phyloP scores from a whole-genome alignment of 2,329 filamentous ascomycete species.

The Sporothrix euskadiensis region DNA sequence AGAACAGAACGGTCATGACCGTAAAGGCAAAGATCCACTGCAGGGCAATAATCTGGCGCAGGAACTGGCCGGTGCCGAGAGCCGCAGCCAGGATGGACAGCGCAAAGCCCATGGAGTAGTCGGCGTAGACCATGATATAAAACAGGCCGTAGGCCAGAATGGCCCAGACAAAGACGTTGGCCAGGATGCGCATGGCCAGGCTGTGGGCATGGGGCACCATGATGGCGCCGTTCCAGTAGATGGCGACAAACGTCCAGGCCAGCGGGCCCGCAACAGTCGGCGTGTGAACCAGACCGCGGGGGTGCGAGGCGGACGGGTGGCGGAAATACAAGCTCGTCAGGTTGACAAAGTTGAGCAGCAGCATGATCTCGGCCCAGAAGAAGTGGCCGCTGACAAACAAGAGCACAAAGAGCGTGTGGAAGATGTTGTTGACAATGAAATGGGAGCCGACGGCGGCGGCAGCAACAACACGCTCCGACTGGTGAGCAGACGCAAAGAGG shows the following conservation, averaged over 20 bases:
- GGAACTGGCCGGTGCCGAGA: conserved; percentile 76
- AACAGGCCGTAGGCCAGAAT: conserved; percentile 74
- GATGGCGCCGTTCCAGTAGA: conserved; percentile 88
- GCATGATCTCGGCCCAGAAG: conserved; percentile 71
- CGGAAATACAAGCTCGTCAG: conserved; percentile 77
- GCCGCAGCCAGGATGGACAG: conserved; percentile 72
- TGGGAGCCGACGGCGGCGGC: conserved; percentile 78
- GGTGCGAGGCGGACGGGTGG: conserved; percentile 66
- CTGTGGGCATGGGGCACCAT: conserved; percentile 69
- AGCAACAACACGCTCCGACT: conserved; percentile 61
- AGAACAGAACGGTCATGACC: conserved; percentile 74
- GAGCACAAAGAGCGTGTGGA: conserved; percentile 79
- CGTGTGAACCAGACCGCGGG: conserved; percentile 64
- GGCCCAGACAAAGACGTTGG: conserved; percentile 86
- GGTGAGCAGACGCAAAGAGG: conserved; percentile 63
- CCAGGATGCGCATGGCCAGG: conserved; percentile 73
- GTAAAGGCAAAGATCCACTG: conserved; percentile 93
- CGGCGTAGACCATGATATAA: conserved; percentile 72
- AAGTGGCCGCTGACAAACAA: conserved; percentile 78
- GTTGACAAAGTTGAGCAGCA: conserved; percentile 81
- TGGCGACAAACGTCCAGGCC: conserved; percentile 80
- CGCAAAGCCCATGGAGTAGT: conserved; percentile 76
- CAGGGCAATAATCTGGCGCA: conserved; percentile 69
- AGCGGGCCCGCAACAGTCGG: conserved; percentile 75
- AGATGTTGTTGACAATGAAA: conserved; percentile 82